Conservation (phyloP, 2,329 filamentous ascomycete genomes). For the Penicillium rolfsii region DNA sequence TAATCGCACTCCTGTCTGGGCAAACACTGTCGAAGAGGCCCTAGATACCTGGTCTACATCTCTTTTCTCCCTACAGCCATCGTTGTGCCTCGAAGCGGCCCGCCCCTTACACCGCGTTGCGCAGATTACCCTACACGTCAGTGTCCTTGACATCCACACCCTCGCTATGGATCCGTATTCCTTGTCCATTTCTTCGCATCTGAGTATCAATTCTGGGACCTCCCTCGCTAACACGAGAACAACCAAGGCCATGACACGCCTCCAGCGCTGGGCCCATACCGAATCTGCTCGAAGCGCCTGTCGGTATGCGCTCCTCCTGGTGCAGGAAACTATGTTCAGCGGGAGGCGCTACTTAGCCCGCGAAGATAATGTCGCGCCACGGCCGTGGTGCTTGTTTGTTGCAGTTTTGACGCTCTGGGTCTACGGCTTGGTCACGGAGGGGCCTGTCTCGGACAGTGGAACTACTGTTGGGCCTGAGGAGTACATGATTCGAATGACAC, state of each 20-base stretch:
- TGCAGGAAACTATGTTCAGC: constrained; percentile 33
- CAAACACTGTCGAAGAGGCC: constrained; percentile 31
- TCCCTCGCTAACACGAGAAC: constrained; percentile 15
- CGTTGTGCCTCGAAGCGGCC: constrained; percentile 28
- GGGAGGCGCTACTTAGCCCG: constrained; percentile 26
- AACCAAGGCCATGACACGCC: constrained; percentile 20
- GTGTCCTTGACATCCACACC: constrained; percentile 35
- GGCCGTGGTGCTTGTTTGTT: constrained; percentile 33
- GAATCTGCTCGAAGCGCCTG: constrained; percentile 27
- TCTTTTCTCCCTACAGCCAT: constrained; percentile 30
- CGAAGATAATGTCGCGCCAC: constrained; percentile 30
- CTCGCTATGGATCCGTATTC: constrained; percentile 32
- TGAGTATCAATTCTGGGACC: constrained; percentile 21
- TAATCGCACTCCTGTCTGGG: constrained; percentile 24
- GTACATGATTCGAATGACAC: constrained; percentile 28
- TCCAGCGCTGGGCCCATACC: constrained; percentile 28
- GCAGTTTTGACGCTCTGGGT: constrained; percentile 32
- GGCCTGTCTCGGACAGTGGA: not conserved
- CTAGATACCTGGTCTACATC: constrained; percentile 36
- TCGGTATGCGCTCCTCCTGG: constrained; percentile 30
- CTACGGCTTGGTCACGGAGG: constrained; percentile 26
- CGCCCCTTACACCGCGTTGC: constrained; percentile 30
- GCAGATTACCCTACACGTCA: constrained; percentile 31
- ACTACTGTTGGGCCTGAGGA: constrained; percentile 21
- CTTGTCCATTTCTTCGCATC: constrained; percentile 2